Evolutionary conservation across 345 rosid genomes (phyloP), one percentile per base, ranked within the genome.

Genomic region (Euphorbia pulcherrima): DNA sequence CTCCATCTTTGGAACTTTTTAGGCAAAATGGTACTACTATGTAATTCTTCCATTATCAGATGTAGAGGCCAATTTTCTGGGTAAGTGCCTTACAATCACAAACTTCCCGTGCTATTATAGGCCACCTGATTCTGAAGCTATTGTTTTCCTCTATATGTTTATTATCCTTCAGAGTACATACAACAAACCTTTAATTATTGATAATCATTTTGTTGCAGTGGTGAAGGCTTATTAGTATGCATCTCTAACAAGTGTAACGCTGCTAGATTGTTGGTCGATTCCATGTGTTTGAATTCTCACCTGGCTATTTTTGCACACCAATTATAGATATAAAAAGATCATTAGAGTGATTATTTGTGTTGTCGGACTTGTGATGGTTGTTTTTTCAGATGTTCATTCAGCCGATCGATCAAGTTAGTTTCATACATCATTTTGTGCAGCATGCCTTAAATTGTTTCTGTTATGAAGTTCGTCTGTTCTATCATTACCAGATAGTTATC

Each of bases 141-240:
- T 26, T 33, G 39, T 11, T 14, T 60, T 46, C 41, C 39, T n/a
- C 20, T 61, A 5, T 33, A 61, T 21, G 65, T 23, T 39, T 16
- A 23, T 39, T 47, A 48, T 68, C 30, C 23, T 27, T 3, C 30
- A 2, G 37, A 33, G 37, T 33, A 33, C 37, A 33, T 33, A 33
- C 37, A 33, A 7, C 37, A 2, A 33, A 33, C n/a, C 23, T 27
- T 24, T 60, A 69, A 65, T 58, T 37, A 60, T 60, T 63, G 18
- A 24, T 71, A n/a, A 41, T 50, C 72, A 23, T 62, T 68, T 23
- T 59, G 55, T 71, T 60, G 69, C 87, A 91, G 97, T 88, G 82
- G 97, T 88, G 77, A 94, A 94, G 85, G 97, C 99, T 21, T 84
- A 82, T 77, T 96, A 94, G 79, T 78, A 89, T 81, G 88, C 96